Evolutionary conservation across 192 early-diverging fungal species (phyloP), one percentile per base, ranked within the genome.

Genomic region (Podila horticola): DNA sequence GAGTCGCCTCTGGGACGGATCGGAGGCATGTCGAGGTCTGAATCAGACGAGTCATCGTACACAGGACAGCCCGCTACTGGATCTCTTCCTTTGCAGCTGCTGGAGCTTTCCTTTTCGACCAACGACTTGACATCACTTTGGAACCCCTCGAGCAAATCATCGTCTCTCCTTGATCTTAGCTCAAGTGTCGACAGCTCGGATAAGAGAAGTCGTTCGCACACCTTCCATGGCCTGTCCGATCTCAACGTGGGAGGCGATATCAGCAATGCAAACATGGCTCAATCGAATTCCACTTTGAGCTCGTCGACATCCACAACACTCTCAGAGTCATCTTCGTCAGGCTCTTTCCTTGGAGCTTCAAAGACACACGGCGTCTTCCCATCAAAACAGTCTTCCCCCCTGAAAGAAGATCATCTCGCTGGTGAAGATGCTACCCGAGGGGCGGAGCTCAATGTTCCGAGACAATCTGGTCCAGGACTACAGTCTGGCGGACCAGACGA

Each of bases 41-140:
- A 2, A 29, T 8, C 7, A 13, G 59, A 61, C 12, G 58, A 19
- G 30, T 29, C 30, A 49, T 15, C 30, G 50, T 12, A 17, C 9
- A 45, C 28, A 20, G 19, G 49, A 7, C 50, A 63, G 7, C 30
- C 60, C 4, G 12, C 22, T 0, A 5, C 22, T 7, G 33, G 28
- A 24, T 49, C 66, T 0, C 28, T 64, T 17, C 41, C 67, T 20
- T 52, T 76, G 19, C 69, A 64, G 34, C 61, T 79, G 1, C 60
- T 65, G 1, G 75, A 79, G 11, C 34, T 79, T 6, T 72, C 75
- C 0, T 72, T 79, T 29, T 79, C 75, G 13, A 72, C 31, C 45
- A 79, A 72, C 61, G 70, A 79, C 24, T 24, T 72, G n/a, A 50
- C 41, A 9, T 79, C 75, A 2, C 52, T 79, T 17, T 67, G 48